Evolutionary conservation across 2,329 filamentous ascomycete species (phyloP).

Genomic region (Clarireedia homoeocarpa): DNA sequence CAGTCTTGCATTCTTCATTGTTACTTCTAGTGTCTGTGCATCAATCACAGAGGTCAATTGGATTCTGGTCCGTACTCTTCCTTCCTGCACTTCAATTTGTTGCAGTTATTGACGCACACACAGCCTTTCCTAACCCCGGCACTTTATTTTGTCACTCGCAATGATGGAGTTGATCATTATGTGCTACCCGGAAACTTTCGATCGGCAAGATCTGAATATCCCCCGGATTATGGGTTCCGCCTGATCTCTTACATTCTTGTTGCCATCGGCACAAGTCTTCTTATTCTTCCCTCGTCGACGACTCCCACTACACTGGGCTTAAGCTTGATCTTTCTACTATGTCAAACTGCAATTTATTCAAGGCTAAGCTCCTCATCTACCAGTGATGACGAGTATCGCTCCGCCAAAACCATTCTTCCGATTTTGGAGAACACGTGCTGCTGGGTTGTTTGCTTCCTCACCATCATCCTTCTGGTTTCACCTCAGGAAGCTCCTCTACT

Average conservation of each 20-base stretch:
- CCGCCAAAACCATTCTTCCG: neutral
- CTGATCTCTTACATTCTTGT: conserved; percentile 5
- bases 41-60: conserved; percentile 5
- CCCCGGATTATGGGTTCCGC: neutral
- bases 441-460: conserved; percentile 6
- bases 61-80: conserved; percentile 3
- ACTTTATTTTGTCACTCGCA: conserved; percentile 2
- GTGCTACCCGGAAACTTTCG: neutral
- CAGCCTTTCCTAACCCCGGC: conserved; percentile 8
- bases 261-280: conserved; percentile 4
- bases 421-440: conserved; percentile 4
- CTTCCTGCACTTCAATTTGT: neutral
- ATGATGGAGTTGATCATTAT: neutral
- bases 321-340: neutral
- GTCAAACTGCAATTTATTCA: conserved; percentile 3
- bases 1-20: conserved; percentile 6
- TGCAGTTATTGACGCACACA: neutral
- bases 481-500: neutral
- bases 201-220: neutral
- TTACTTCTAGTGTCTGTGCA: conserved; percentile 4
- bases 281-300: neutral
- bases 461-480: conserved; percentile 4
- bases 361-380: neutral
- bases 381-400: neutral
- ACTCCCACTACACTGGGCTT: neutral